A percentile compares a stretch with the other conserved stretches of the same genome.
Conservation (phyloP, 2,329 filamentous ascomycete species). For the Epichloe scottii region DNA sequence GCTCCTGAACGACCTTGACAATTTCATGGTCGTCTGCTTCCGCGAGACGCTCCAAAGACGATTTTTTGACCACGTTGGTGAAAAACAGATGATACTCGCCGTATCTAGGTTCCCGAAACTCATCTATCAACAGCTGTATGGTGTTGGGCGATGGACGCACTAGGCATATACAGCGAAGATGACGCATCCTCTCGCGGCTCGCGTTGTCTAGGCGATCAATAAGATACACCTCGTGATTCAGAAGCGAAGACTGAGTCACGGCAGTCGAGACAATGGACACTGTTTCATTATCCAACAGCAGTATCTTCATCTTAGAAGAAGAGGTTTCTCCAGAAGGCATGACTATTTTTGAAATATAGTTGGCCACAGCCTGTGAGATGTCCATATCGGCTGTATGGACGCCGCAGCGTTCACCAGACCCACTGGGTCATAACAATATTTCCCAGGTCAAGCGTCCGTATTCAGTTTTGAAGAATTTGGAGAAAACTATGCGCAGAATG, state of each 20-base stretch:
- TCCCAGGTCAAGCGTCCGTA: neutral
- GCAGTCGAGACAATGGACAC: slow-evolving; percentile 89
- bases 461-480: neutral
- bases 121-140: slow-evolving; percentile 87
- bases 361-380: slow-evolving; percentile 79
- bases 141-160: slow-evolving; percentile 85
- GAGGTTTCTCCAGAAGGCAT: slow-evolving; percentile 56
- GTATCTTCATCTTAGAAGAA: slow-evolving; percentile 94
- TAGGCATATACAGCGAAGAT: slow-evolving; percentile 86
- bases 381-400: slow-evolving; percentile 50
- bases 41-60: slow-evolving; percentile 80
- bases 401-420: neutral
- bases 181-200: slow-evolving; percentile 91
- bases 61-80: slow-evolving; percentile 96
- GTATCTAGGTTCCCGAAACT: slow-evolving; percentile 90
- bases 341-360: slow-evolving; percentile 95
- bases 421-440: neutral
- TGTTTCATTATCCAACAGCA: slow-evolving; percentile 87
- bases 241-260: slow-evolving; percentile 84
- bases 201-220: slow-evolving; percentile 90
- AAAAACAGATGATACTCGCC: slow-evolving; percentile 97
- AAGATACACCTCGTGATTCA: slow-evolving; percentile 95
- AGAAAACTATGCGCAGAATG: neutral
- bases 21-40: slow-evolving; percentile 98
- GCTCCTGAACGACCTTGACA: slow-evolving; percentile 84